These are phyloP conservation scores for Lavandula angustifolia DNA, from an alignment of 257 asterid species.

Conservation along the genomic window DNA sequence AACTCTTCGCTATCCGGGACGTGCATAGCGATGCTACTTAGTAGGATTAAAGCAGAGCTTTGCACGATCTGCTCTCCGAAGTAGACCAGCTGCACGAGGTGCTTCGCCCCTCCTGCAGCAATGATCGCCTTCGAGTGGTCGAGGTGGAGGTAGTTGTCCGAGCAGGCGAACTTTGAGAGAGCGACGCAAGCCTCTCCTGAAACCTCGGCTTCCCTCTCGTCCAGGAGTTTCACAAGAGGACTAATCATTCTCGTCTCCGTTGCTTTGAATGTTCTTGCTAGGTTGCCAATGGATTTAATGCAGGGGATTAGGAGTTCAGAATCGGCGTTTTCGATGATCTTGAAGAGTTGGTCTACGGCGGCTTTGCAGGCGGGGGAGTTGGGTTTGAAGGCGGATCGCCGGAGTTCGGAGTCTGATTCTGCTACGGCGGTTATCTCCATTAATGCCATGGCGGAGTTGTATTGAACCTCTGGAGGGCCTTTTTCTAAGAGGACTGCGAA, in stretches of 20 bases:
- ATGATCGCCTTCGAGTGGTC: slow-evolving; percentile 69
- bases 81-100: slow-evolving; percentile 65
- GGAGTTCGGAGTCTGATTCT: slow-evolving; percentile 55
- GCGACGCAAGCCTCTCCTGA: slow-evolving; percentile 59
- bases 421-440: slow-evolving; percentile 80
- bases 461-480: slow-evolving; percentile 64
- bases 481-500: slow-evolving; percentile 71
- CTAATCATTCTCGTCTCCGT: slow-evolving; percentile 66
- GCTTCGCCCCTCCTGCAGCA: slow-evolving; percentile 60
- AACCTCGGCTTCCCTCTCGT: slow-evolving; percentile 58
- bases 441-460: slow-evolving; percentile 78
- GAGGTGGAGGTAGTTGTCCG: slow-evolving; percentile 52
- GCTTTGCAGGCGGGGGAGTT: slow-evolving; percentile 76
- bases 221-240: slow-evolving; percentile 59
- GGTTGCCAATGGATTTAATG: slow-evolving; percentile 54
- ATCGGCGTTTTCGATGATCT: slow-evolving; percentile 47
- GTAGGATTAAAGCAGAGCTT: slow-evolving; percentile 46
- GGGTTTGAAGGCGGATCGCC: slow-evolving; percentile 71
- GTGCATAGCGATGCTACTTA: slow-evolving; percentile 54
- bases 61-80: slow-evolving; percentile 68
- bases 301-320: slow-evolving; percentile 64
- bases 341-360: slow-evolving; percentile 57
- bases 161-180: slow-evolving; percentile 54
- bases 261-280: slow-evolving; percentile 69
- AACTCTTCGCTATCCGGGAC: slow-evolving; percentile 77